Conservation (phyloP, 2,329 filamentous ascomycete genomes). For the Xylaria arbuscula region DNA sequence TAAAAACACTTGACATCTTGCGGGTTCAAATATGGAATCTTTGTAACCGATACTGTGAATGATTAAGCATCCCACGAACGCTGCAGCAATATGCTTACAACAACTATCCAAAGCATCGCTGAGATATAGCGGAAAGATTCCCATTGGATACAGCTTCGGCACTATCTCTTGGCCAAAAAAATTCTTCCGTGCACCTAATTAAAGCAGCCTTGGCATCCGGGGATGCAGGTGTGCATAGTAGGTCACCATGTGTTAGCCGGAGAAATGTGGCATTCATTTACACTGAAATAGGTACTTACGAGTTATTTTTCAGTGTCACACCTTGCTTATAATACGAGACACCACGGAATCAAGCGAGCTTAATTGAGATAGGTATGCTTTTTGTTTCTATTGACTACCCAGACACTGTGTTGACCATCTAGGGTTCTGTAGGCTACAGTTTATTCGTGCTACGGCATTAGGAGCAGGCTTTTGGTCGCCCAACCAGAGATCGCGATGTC, state of each 20-base stretch:
- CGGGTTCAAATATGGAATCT: background rate
- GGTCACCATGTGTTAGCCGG: background rate
- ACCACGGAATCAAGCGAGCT: background rate
- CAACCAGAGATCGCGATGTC: background rate
- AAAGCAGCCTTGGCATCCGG: background rate
- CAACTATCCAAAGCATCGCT: background rate
- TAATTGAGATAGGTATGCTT: no score
- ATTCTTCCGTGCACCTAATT: background rate
- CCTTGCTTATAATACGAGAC: background rate
- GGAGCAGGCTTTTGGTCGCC: background rate
- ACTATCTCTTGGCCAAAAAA: background rate
- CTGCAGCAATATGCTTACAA: background rate
- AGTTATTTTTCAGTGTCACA: no score
- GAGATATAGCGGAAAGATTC: background rate
- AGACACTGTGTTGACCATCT: background rate
- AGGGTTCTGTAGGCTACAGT: background rate
- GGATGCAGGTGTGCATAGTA: background rate
- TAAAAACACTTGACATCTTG: background rate
- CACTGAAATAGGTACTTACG: background rate
- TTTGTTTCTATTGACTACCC: no score
- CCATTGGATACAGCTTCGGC: background rate
- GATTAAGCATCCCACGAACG: background rate
- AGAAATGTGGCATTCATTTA: background rate
- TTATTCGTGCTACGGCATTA: background rate
- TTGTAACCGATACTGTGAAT: background rate